These are phyloP conservation scores for Fusarium beomiforme DNA, from an alignment of 2,329 filamentous ascomycete species.

Conservation along the genomic window DNA sequence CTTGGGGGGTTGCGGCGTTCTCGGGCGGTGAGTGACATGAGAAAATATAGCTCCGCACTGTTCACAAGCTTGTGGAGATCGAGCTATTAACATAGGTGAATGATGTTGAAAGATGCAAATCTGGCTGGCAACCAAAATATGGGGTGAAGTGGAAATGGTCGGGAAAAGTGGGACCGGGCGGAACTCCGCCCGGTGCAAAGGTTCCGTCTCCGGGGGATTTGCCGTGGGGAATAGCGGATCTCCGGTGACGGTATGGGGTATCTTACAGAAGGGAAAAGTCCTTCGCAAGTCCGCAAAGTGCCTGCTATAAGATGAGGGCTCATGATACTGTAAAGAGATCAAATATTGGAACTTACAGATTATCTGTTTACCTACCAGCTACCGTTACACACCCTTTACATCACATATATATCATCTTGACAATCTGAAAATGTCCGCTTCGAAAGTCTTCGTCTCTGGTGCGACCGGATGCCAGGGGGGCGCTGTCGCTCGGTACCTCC, in stretches of 20 bases:
- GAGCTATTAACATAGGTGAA: no score
- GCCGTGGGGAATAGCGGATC: conserved; percentile 13
- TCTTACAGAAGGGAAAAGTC: no score
- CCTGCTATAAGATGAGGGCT: background rate
- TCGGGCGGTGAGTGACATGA: conserved; percentile 45
- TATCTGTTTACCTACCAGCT: background rate
- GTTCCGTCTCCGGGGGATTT: background rate
- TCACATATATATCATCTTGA: background rate
- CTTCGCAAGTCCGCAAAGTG: background rate
- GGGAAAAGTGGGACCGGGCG: conserved; percentile 39
- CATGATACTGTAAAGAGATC: background rate
- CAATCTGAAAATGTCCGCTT: conserved; percentile 43
- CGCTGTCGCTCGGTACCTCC: conserved; percentile 49
- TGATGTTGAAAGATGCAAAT: background rate
- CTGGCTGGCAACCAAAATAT: background rate
- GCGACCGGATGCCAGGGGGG: conserved; percentile 55
- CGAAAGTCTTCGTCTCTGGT: conserved; percentile 51
- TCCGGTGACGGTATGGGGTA: conserved; percentile 2
- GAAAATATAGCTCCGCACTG: background rate
- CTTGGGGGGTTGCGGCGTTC: conserved; percentile 58
- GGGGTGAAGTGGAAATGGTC: conserved; percentile 9
- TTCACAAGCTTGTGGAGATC: background rate
- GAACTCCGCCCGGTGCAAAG: conserved; percentile 41
- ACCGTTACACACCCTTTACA: background rate
- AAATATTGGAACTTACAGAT: background rate